Conservation (phyloP, 139 green algal species). For the Closterium sp. region DNA sequence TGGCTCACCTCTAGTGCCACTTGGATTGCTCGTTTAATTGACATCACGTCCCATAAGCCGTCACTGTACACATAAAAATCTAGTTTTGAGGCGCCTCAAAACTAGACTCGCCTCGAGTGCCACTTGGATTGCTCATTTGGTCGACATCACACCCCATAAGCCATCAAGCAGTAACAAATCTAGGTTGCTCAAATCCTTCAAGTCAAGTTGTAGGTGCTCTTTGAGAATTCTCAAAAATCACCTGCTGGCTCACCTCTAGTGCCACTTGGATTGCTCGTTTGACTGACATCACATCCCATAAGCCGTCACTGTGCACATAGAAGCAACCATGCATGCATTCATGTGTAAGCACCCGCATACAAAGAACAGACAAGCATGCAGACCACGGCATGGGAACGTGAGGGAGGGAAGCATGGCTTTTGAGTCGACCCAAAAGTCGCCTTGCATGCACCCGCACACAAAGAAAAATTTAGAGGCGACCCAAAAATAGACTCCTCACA, state of each 20-base stretch:
- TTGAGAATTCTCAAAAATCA: too few species aligned
- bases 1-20: constrained; percentile 29
- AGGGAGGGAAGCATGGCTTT: too few species aligned
- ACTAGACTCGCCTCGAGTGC: too few species aligned
- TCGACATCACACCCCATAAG: too few species aligned
- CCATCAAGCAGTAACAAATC: too few species aligned
- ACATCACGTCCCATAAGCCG: constrained; percentile 48
- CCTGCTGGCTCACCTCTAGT: constrained; percentile 28
- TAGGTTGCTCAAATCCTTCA: too few species aligned
- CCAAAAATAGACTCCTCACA: neutral
- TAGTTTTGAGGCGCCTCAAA: too few species aligned
- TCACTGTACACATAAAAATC: constrained; percentile 39
- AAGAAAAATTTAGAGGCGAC: too few species aligned
- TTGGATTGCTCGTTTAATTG: constrained; percentile 27
- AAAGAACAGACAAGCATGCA: neutral
- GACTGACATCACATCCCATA: constrained; percentile 42
- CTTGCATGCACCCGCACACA: too few species aligned
- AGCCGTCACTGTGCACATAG: constrained; percentile 27
- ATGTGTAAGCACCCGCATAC: neutral
- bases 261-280: constrained; percentile 36
- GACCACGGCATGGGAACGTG: too few species aligned
- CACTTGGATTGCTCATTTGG: too few species aligned
- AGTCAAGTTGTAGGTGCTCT: too few species aligned
- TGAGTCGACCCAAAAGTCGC: neutral
- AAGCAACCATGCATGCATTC: constrained; percentile 11